A percentile compares a stretch with the other conserved stretches of the same genome.
Conservation (phyloP, 495 filamentous ascomycete species). For the Copromyces sp. region DNA sequence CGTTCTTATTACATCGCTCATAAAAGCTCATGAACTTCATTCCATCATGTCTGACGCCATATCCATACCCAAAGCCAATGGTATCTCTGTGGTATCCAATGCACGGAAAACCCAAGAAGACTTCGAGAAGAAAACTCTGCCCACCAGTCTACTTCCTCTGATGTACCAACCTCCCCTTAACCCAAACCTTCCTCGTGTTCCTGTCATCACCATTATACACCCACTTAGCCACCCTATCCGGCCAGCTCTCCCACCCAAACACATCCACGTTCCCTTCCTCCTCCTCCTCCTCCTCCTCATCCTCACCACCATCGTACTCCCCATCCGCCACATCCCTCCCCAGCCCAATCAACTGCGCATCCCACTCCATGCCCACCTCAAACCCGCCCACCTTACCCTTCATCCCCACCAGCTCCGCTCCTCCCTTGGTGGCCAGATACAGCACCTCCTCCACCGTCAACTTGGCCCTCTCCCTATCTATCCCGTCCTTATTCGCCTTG, state of each 20-base stretch:
- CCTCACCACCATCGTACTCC: slow-evolving; percentile 8
- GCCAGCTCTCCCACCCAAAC: slow-evolving; percentile 77
- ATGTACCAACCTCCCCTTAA: slow-evolving; percentile 68
- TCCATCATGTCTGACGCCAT: not conserved
- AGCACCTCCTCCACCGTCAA: slow-evolving; percentile 78
- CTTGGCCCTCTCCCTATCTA: slow-evolving; percentile 37
- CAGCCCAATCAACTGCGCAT: slow-evolving; percentile 70
- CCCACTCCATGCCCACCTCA: slow-evolving; percentile 79
- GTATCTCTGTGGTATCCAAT: not conserved
- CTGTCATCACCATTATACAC: slow-evolving; percentile 79
- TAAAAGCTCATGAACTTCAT: not conserved
- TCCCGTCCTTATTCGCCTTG: not conserved
- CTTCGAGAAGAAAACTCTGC: not conserved
- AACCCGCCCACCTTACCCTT: slow-evolving; percentile 61
- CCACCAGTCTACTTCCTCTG: slow-evolving; percentile 20
- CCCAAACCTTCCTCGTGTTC: slow-evolving; percentile 73
- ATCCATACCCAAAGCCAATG: not conserved
- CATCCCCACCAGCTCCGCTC: slow-evolving; percentile 67
- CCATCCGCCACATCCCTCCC: slow-evolving; percentile 31
- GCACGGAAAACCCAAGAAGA: not conserved
- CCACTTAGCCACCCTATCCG: slow-evolving; percentile 77
- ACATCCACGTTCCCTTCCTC: slow-evolving; percentile 55
- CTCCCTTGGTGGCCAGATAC: slow-evolving; percentile 74
- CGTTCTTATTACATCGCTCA: not conserved
- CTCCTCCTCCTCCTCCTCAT: slow-evolving; percentile 20